phyloP scores from a whole-genome alignment of 805 yeast species.

The Phaffomyces antillensis region DNA sequence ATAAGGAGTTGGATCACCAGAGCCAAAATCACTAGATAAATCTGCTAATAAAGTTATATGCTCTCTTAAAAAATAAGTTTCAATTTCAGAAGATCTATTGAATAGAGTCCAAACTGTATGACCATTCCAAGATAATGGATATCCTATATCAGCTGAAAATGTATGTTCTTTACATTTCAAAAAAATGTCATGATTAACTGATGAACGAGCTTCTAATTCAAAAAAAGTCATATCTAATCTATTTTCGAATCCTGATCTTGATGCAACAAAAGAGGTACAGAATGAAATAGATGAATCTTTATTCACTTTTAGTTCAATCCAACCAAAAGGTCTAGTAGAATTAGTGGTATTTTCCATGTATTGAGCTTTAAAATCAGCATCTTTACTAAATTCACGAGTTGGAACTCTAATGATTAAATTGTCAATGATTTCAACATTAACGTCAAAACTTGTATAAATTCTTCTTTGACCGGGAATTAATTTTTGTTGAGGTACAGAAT shows the following conservation, averaged over 20 bases:
- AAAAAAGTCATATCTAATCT: conserved; percentile 37
- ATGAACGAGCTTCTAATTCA: conserved; percentile 62
- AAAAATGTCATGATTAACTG: conserved; percentile 83
- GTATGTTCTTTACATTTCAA: conserved; percentile 54
- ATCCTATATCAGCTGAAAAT: conserved; percentile 50
- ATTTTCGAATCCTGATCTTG: conserved; percentile 50
- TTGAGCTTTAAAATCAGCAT: conserved; percentile 33
- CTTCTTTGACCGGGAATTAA: conserved; percentile 47
- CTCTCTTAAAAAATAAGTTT: conserved; percentile 68
- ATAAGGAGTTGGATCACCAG: conserved; percentile 66
- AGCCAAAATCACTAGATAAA: conserved; percentile 63
- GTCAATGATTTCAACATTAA: conserved; percentile 53
- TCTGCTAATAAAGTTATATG: conserved; percentile 73
- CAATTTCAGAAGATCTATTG: conserved; percentile 43
- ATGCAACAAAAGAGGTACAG: conserved; percentile 46
- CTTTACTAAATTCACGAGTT: conserved; percentile 78
- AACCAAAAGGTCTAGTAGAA: conserved; percentile 69
- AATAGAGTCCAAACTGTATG: conserved; percentile 60
- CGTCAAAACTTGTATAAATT: conserved; percentile 45
- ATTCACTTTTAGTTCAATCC: conserved; percentile 72
- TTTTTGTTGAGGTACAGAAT: conserved; percentile 37
- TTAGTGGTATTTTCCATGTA: conserved; percentile 17
- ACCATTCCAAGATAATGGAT: conserved; percentile 83
- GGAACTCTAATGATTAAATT: conserved; percentile 72
- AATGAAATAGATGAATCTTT: conserved; percentile 43